Evolutionary conservation across 768 basidiomycete species (phyloP).

Genomic region (Suillus discolor): DNA sequence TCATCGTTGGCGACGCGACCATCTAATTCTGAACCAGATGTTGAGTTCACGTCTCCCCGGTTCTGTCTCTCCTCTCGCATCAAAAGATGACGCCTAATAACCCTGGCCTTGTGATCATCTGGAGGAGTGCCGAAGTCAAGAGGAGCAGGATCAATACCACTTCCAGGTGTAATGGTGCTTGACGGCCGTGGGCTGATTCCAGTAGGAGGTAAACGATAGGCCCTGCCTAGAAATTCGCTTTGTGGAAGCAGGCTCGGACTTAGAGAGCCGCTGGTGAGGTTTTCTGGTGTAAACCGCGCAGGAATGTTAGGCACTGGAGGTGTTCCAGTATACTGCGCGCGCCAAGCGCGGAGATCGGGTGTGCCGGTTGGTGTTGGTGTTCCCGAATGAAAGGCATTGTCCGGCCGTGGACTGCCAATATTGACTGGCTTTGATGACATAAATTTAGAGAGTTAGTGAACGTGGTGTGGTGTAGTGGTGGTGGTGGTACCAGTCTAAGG

Average conservation of each 20-base stretch:
- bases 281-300: conserved; percentile 55
- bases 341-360: conserved; percentile 64
- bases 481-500: not conserved
- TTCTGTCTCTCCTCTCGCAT: conserved; percentile 60
- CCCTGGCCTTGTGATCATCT: conserved; percentile 82
- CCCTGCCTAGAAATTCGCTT: conserved; percentile 18
- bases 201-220: conserved; percentile 33
- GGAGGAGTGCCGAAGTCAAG: conserved; percentile 62
- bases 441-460: not conserved
- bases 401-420: conserved; percentile 41
- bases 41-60: conserved; percentile 25
- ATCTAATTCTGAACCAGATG: conserved; percentile 27
- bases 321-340: conserved; percentile 66
- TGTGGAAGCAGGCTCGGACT: conserved; percentile 7
- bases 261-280: conserved; percentile 19
- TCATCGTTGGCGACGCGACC: conserved; percentile 13
- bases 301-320: conserved; percentile 55
- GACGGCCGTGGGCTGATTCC: conserved; percentile 40
- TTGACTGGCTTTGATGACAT: conserved; percentile 63
- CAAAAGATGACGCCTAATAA: conserved; percentile 81
- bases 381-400: conserved; percentile 16
- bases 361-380: conserved; percentile 51
- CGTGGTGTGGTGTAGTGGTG: conserved; percentile 1
- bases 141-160: conserved; percentile 31
- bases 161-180: conserved; percentile 27